Conservation (phyloP, 345 rosid species). For the Fremontodendron californicum region DNA sequence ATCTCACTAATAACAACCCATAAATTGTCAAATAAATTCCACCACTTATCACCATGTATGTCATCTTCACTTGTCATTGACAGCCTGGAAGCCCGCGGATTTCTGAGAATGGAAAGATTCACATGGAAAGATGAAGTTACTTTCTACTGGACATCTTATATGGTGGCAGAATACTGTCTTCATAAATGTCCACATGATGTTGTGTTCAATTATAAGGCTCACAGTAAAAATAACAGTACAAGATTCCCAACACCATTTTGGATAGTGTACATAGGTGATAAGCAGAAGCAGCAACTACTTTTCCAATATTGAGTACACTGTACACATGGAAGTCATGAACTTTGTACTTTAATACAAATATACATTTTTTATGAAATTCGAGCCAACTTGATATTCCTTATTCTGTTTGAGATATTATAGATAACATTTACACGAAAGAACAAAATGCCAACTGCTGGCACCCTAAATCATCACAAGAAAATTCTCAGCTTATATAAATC, state of each 20-base stretch:
- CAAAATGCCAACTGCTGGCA: not conserved
- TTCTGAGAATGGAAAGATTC: conserved; percentile 32
- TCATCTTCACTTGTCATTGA: conserved; percentile 39
- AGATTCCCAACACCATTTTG: not conserved
- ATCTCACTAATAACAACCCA: conserved; percentile 78
- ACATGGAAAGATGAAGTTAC: conserved; percentile 10
- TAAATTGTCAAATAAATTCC: conserved; percentile 83
- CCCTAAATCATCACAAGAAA: not conserved
- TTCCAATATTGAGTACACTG: not conserved
- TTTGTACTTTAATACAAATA: not conserved
- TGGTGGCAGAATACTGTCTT: not conserved
- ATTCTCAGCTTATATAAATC: not conserved
- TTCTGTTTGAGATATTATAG: not conserved
- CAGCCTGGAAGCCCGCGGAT: conserved; percentile 36
- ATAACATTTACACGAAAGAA: not conserved
- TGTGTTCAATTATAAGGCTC: not conserved
- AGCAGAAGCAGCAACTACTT: not conserved
- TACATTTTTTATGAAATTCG: not conserved
- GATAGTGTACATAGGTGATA: not conserved
- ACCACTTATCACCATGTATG: conserved; percentile 58
- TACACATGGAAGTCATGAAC: not conserved
- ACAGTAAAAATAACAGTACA: not conserved
- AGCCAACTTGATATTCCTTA: not conserved
- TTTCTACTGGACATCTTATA: not conserved
- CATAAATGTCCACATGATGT: not conserved